Evolutionary conservation across 345 rosid species (phyloP), one percentile per base, ranked within the genome.

Genomic region (Barbarea vulgaris): DNA sequence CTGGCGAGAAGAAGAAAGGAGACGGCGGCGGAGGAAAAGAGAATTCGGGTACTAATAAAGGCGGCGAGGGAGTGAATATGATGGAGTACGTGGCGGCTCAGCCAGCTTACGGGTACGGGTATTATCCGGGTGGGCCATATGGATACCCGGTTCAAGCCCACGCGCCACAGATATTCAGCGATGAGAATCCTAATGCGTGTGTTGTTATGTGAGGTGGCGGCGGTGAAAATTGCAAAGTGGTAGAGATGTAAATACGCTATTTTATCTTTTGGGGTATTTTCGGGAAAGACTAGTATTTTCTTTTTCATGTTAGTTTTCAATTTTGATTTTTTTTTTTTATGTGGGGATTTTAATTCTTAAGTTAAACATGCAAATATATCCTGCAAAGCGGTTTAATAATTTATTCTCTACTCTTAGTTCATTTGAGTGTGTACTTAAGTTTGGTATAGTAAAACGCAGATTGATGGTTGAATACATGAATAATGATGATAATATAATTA

Each of bases 161-260:
- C 51, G 81, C 77, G 24, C 87, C 84, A 3, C 81, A 87, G 81
- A 69, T 82, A 24, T 88, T 90, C 7, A 90, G 86, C 28, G 96
- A 90, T 52, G 93, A 90, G 82, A 85, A 85, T 63, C 89, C 89
- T 2, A 82, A 84, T 65, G 87, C 91, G 9, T 87, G 91, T 44
- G 47, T 78, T 30, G 73, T 85, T 28, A 72, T 81, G 88, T 87
- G 80, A 79, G 11, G 15, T 14, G 73, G 68, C 69, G 68, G 74
- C 37, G 30, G 55, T 11, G 25, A n/a, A n/a, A n/a, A 10, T 75
- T 55, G 31, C 3, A 22, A 1, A 4, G 44, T 56, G 78, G 55
- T 37, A 36, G 44, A 15, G 31, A 57, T 37, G 73, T 73, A 33
- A 72, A 31, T 58, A 78, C 2, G 37, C 6, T 42, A 24, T 44